These are phyloP conservation scores for Xylaria sp. DNA, from an alignment of 2,329 filamentous ascomycete genomes.

Conservation along the genomic window DNA sequence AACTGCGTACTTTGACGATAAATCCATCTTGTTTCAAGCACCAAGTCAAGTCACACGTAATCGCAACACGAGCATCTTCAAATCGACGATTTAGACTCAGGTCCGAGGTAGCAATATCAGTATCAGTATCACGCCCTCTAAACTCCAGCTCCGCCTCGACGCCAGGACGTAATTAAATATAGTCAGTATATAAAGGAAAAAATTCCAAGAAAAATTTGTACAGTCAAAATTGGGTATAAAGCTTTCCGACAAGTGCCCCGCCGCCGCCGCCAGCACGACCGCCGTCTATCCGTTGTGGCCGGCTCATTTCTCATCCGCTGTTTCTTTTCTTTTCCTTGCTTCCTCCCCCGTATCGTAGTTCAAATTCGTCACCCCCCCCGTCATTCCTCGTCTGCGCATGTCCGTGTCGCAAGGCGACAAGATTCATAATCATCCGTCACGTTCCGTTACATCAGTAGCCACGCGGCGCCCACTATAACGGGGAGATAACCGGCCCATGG, in stretches of 20 bases:
- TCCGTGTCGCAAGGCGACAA: neutral
- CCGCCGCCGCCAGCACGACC: neutral
- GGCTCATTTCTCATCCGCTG: neutral
- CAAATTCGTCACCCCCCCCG: neutral
- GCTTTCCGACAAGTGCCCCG: neutral
- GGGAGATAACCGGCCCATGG: slow-evolving; percentile 49
- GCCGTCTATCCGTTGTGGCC: neutral
- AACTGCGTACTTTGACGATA: too few species aligned
- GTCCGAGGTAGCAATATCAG: neutral
- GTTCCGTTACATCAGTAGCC: slow-evolving; percentile 44
- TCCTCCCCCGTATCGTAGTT: too few species aligned
- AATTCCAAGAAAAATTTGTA: slow-evolving; percentile 13
- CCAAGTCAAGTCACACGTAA: neutral
- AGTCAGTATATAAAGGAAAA: neutral
- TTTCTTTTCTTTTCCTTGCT: neutral
- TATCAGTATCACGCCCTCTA: neutral
- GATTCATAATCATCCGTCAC: neutral
- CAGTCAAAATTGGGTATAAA: slow-evolving; percentile 23
- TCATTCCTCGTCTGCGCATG: neutral
- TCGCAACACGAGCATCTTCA: neutral
- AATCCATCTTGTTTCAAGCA: too few species aligned
- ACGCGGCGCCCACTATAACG: slow-evolving; percentile 46
- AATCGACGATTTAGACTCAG: neutral
- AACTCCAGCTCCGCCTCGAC: slow-evolving; percentile 10
- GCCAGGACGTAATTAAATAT: slow-evolving; percentile 11